These are phyloP conservation scores for Athelia sp. DNA, from an alignment of 1,284 basidiomycete genomes.

Conservation along the genomic window DNA sequence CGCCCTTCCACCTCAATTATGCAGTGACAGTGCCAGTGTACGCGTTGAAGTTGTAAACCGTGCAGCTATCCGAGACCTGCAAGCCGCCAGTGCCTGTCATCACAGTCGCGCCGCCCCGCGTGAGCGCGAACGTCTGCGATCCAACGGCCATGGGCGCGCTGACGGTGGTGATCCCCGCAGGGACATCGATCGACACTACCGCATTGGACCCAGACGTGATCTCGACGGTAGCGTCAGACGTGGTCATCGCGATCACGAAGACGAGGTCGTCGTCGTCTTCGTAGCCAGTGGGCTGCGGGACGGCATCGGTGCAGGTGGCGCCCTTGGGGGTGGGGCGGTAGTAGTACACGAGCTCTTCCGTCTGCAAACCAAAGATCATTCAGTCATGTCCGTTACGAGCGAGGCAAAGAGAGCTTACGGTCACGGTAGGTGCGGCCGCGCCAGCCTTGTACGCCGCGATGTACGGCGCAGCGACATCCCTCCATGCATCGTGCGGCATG, in stretches of 20 bases:
- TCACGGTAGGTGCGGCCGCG: conserved; percentile 55
- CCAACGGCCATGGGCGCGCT: conserved; percentile 54
- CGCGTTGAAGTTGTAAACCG: too few species aligned
- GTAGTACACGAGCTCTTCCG: too few species aligned
- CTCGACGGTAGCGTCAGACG: conserved; percentile 44
- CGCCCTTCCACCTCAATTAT: too few species aligned
- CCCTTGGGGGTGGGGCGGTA: too few species aligned
- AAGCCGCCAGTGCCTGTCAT: too few species aligned
- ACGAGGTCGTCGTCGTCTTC: conserved; percentile 46
- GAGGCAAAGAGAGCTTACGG: conserved; percentile 50
- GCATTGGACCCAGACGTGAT: conserved; percentile 42
- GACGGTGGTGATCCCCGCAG: conserved; percentile 63
- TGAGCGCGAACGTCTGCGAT: conserved; percentile 52
- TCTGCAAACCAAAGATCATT: conserved; percentile 7
- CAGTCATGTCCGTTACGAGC: conserved; percentile 29
- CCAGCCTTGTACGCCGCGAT: conserved; percentile 76
- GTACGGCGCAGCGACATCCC: conserved; percentile 66
- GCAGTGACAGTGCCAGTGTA: too few species aligned
- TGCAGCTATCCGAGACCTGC: too few species aligned
- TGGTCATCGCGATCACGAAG: conserved; percentile 67
- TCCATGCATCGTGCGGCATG: conserved; percentile 40
- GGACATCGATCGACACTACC: conserved; percentile 45
- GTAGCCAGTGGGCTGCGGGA: conserved; percentile 2
- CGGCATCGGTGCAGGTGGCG: neutral
- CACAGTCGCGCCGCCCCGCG: conserved; percentile 47